phyloP scores from a whole-genome alignment of 1,284 basidiomycete genomes.

The Puccinia horiana region DNA sequence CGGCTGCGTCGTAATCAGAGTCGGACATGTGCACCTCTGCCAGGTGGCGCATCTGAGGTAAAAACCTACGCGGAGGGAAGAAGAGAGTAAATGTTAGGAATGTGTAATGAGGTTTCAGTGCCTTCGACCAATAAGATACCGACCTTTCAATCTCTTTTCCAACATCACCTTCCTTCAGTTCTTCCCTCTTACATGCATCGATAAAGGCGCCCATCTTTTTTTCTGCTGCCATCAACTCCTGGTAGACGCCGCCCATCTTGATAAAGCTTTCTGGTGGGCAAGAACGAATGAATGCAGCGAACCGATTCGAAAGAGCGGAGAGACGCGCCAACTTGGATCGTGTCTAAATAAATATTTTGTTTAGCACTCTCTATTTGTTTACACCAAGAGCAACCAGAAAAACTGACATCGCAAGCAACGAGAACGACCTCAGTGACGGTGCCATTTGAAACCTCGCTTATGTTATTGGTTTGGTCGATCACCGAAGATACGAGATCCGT shows the following conservation, averaged over 20 bases:
- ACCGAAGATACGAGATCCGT: constrained; percentile 78
- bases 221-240: constrained; percentile 83
- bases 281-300: constrained; percentile 74
- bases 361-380: background rate
- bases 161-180: constrained; percentile 89
- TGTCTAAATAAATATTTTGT: constrained; percentile 64
- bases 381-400: background rate
- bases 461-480: constrained; percentile 74
- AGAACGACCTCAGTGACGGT: constrained; percentile 77
- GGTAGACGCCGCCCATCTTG: constrained; percentile 76
- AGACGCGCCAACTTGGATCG: constrained; percentile 76
- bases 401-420: constrained; percentile 79
- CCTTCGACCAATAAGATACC: constrained; percentile 54
- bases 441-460: constrained; percentile 78
- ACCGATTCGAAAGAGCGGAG: constrained; percentile 79
- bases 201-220: constrained; percentile 88
- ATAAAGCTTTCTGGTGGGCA: constrained; percentile 81
- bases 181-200: constrained; percentile 76
- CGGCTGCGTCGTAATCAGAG: constrained; percentile 79
- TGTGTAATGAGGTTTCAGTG: background rate
- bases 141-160: constrained; percentile 82
- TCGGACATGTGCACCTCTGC: constrained; percentile 77
- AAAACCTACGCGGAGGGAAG: constrained; percentile 65
- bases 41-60: constrained; percentile 86
- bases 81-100: background rate